A percentile compares a stretch with the other conserved stretches of the same genome.
These are phyloP conservation scores for Rosa lucieae DNA, from an alignment of 306 rosid genomes.

Conservation along the genomic window DNA sequence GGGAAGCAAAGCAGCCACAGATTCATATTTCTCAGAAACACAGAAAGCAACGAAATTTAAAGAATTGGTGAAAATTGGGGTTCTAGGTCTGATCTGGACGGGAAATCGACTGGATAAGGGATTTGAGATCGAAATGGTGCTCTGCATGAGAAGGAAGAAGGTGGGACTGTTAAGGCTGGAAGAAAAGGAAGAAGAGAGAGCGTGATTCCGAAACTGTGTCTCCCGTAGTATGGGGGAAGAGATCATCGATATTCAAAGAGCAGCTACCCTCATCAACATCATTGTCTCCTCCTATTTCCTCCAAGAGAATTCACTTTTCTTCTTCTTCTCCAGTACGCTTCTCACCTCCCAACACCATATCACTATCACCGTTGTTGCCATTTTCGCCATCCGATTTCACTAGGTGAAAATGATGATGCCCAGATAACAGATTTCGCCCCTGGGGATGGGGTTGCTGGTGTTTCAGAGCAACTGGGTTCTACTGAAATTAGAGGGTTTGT, in stretches of 20 bases:
- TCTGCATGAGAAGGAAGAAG: conserved; percentile 43
- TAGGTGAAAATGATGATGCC: too few species aligned
- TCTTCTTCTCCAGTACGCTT: conserved; percentile 50
- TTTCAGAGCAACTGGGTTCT: too few species aligned
- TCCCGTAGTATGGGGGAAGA: conserved; percentile 96
- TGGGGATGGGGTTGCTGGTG: too few species aligned
- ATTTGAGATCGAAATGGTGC: conserved; percentile 23
- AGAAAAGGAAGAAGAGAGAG: conserved; percentile 24
- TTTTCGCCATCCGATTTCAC: too few species aligned
- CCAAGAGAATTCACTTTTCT: conserved; percentile 52
- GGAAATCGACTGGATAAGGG: neutral
- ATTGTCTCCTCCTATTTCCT: conserved; percentile 41
- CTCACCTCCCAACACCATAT: conserved; percentile 8
- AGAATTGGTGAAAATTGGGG: neutral
- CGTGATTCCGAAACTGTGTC: conserved; percentile 66
- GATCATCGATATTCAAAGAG: conserved; percentile 91
- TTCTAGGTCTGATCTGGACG: neutral
- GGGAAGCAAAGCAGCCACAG: neutral
- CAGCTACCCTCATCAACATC: conserved; percentile 50
- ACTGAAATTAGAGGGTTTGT: too few species aligned
- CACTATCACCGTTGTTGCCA: too few species aligned
- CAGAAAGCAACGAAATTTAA: neutral
- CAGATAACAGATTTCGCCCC: too few species aligned
- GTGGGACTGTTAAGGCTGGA: neutral
- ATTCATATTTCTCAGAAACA: too few species aligned